Evolutionary conservation across 1,139 yeast genomes (phyloP).

Genomic region (Arxiozyma slooffiae): DNA sequence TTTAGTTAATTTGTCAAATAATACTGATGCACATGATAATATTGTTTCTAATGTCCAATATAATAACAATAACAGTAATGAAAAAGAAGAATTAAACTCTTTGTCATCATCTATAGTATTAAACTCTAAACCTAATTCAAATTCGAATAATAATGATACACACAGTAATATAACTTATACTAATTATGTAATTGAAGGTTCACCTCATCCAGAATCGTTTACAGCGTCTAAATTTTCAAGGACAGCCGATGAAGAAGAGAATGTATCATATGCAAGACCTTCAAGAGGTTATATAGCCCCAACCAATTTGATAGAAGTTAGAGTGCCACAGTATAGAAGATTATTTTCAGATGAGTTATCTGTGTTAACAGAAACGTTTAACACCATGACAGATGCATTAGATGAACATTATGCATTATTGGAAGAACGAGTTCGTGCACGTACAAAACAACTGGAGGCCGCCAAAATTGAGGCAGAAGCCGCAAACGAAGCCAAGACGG

Average conservation of each 20-base stretch:
- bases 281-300: conserved; percentile 30
- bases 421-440: conserved; percentile 79
- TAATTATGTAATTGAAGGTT: background rate
- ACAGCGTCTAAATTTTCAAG: background rate
- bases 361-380: conserved; percentile 79
- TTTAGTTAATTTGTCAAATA: background rate
- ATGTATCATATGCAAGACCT: conserved; percentile 9
- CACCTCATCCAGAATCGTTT: conserved; percentile 2
- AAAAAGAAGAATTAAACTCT: background rate
- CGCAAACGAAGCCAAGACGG: conserved; percentile 87
- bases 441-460: conserved; percentile 82
- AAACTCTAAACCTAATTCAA: background rate
- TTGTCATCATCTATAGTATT: background rate
- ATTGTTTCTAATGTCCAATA: background rate
- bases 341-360: conserved; percentile 77
- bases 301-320: conserved; percentile 33
- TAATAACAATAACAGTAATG: conserved; percentile 7
- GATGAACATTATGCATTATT: conserved; percentile 73
- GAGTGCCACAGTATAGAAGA: conserved; percentile 48
- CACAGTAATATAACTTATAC: background rate
- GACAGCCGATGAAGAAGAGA: background rate
- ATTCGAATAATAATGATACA: background rate
- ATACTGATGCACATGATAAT: conserved; percentile 2
- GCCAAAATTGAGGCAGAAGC: conserved; percentile 85
- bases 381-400: conserved; percentile 81